Conservation (phyloP, 2,329 filamentous ascomycete species). For the Niveomyces coronatus region DNA sequence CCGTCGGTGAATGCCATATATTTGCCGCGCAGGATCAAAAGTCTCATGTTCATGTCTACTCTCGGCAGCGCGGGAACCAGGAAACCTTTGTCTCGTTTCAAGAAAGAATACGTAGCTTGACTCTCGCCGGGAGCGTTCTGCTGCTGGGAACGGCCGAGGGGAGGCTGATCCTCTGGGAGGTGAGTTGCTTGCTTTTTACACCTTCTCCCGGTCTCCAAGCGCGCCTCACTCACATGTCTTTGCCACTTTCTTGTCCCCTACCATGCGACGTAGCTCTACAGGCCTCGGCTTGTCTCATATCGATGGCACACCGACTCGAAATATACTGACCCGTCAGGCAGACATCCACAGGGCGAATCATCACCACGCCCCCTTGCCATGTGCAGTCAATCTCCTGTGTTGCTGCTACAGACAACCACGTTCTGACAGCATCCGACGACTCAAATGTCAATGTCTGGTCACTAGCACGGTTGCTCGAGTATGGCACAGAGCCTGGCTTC, state of each 20-base stretch:
- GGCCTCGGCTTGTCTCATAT: background rate
- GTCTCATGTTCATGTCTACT: conserved; percentile 89
- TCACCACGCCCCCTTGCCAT: conserved; percentile 68
- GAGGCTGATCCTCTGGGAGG: conserved; percentile 87
- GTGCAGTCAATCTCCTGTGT: conserved; percentile 72
- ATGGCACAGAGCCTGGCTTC: conserved; percentile 41
- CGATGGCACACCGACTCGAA: background rate
- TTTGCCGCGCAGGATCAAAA: conserved; percentile 90
- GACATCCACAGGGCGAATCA: conserved; percentile 64
- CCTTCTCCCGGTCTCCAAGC: conserved; percentile 11
- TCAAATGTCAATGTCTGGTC: conserved; percentile 92
- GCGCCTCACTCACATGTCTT: conserved; percentile 2
- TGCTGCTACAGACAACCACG: conserved; percentile 57
- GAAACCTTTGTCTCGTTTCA: conserved; percentile 82
- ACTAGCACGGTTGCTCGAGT: conserved; percentile 58
- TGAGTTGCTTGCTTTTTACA: conserved; percentile 29
- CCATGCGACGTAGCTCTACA: background rate
- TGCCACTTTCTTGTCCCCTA: background rate
- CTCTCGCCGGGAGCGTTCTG: conserved; percentile 61
- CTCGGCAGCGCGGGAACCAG: conserved; percentile 69
- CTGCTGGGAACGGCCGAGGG: conserved; percentile 77
- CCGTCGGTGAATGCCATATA: conserved; percentile 69
- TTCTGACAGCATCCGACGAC: conserved; percentile 74
- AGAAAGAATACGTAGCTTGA: conserved; percentile 72
- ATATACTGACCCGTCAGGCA: conserved; percentile 25